Evolutionary conservation across 2,329 filamentous ascomycete species (phyloP).

Genomic region (Taxawa tesnikishii): DNA sequence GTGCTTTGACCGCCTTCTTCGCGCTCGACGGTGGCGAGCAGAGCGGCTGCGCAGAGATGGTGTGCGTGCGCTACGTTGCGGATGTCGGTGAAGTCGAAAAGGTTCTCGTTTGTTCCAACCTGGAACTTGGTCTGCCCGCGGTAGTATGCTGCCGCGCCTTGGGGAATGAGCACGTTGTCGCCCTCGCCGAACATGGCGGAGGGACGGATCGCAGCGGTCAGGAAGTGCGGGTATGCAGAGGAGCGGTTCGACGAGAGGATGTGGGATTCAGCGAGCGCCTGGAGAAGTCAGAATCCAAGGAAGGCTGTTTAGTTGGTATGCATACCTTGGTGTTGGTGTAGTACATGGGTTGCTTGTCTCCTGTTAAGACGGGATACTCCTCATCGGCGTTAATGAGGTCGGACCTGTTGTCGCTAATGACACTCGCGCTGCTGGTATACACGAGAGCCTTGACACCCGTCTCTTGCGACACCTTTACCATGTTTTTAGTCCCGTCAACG

Average conservation of each 20-base stretch:
- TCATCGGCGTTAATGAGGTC: constrained; percentile 39
- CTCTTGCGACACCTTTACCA: constrained; percentile 35
- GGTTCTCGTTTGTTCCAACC: constrained; percentile 38
- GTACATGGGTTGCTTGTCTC: constrained; percentile 35
- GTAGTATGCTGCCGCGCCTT: constrained; percentile 31
- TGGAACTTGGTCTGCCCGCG: constrained; percentile 38
- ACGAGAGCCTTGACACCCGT: constrained; percentile 40
- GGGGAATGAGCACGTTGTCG: constrained; percentile 33
- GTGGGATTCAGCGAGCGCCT: constrained; percentile 27
- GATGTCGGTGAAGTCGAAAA: constrained; percentile 43
- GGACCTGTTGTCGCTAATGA: constrained; percentile 31
- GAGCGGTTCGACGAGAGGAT: constrained; percentile 38
- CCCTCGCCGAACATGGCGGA: constrained; percentile 40
- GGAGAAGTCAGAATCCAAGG: no score
- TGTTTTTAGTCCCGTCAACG: constrained; percentile 36
- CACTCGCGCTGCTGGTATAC: constrained; percentile 39
- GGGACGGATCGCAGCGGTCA: constrained; percentile 37
- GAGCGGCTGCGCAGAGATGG: constrained; percentile 35
- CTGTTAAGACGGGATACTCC: constrained; percentile 32
- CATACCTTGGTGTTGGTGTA: constrained; percentile 37
- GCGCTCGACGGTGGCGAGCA: constrained; percentile 31
- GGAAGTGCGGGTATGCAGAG: constrained; percentile 26
- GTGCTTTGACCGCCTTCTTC: constrained; percentile 16
- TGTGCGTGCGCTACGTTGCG: constrained; percentile 41
- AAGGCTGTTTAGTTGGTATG: neutral